Evolutionary conservation across 1,139 yeast species (phyloP).

Genomic region (Yamadazyma dendronema): DNA sequence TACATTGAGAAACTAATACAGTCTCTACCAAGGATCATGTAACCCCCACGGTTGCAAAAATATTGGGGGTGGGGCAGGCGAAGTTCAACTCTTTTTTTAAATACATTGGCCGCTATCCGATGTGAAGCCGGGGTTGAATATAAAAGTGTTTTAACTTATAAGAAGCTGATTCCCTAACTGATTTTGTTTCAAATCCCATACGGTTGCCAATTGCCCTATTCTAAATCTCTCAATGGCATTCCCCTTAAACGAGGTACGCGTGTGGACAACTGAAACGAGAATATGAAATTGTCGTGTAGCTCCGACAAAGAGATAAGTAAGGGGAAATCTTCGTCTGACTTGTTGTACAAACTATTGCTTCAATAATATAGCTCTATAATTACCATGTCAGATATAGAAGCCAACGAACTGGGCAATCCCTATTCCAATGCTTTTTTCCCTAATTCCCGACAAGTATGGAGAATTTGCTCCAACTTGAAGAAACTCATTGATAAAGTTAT

Average conservation of each 20-base stretch:
- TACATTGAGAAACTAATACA: too few relatives aligned
- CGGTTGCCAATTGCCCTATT: neutral
- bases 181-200: neutral
- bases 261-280: neutral
- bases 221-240: neutral
- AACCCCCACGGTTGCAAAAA: too few relatives aligned
- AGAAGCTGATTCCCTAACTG: too few relatives aligned
- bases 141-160: too few relatives aligned
- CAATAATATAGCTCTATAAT: neutral
- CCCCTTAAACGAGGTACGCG: constrained; percentile 1
- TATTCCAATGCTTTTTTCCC: constrained; percentile 34
- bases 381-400: constrained; percentile 4
- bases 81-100: too few relatives aligned
- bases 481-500: constrained; percentile 66
- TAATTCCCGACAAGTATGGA: constrained; percentile 64
- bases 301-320: neutral
- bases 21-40: too few relatives aligned
- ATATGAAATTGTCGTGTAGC: neutral
- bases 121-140: too few relatives aligned
- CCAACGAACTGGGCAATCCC: constrained; percentile 5
- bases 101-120: too few relatives aligned
- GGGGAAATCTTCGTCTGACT: neutral
- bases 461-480: constrained; percentile 75
- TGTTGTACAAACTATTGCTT: neutral
- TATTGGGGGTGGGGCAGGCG: too few relatives aligned